phyloP scores from a whole-genome alignment of 2,329 filamentous ascomycete genomes.

The Pseudogymnoascus sp. region DNA sequence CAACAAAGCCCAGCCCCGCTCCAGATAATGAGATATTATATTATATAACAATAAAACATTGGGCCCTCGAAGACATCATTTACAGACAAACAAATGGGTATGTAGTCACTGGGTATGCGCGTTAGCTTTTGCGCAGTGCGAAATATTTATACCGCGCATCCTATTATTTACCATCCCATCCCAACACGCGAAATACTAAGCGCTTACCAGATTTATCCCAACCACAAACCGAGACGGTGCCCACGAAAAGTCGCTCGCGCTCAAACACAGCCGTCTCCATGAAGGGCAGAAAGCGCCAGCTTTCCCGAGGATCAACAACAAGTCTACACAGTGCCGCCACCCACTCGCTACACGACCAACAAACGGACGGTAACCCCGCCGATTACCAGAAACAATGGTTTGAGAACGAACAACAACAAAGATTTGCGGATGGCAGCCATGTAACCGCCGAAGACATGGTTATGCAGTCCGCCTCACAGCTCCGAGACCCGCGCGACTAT shows the following conservation, averaged over 20 bases:
- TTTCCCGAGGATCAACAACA: constrained; percentile 41
- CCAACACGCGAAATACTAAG: constrained; percentile 5
- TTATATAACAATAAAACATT: constrained; percentile 9
- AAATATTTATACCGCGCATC: not conserved
- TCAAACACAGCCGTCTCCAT: constrained; percentile 38
- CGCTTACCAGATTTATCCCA: constrained; percentile 21
- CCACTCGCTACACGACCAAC: constrained; percentile 26
- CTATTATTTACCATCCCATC: constrained; percentile 5
- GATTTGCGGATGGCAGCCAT: constrained; percentile 24
- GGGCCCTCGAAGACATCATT: not conserved
- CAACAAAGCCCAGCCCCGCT: constrained; percentile 7
- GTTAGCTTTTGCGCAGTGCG: constrained; percentile 1
- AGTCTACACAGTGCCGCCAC: constrained; percentile 33
- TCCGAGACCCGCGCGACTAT: constrained; percentile 44
- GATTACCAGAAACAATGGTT: constrained; percentile 29
- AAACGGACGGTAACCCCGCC: constrained; percentile 18
- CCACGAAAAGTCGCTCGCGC: constrained; percentile 34
- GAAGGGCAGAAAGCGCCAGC: constrained; percentile 36
- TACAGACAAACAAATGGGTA: constrained; percentile 6
- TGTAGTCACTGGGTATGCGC: not conserved
- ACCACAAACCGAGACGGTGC: constrained; percentile 28
- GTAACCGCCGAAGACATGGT: constrained; percentile 54
- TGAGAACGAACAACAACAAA: constrained; percentile 25
- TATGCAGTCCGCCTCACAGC: constrained; percentile 48
- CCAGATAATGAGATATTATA: constrained; percentile 7